Base-by-base conservation (phyloP, 1,284 basidiomycete species). In the Ustilago loliicola region DNA sequence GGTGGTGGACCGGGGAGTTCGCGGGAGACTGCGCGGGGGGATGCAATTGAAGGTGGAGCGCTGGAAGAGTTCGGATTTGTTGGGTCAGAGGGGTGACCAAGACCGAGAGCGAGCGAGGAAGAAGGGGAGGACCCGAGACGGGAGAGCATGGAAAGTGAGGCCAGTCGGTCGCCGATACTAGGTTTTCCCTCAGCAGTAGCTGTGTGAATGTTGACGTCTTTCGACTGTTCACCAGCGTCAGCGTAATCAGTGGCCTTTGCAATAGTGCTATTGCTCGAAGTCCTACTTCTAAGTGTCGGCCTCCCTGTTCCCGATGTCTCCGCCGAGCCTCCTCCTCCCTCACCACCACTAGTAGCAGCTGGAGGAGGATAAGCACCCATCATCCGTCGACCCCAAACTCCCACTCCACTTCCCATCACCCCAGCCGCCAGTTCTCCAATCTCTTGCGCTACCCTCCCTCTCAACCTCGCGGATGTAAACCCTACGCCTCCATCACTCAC, bases 341-440 rank as follows among this genome's bases (percentile, higher is more conserved):
- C 42, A 23, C 42, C 42, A 45, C n/a, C n/a, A 19, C 21, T 21
- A 21, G 3, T 9, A 45, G 42, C 8, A 21, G 42, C n/a, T 9
- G 42, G 42, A n/a, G 42, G 42, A 21, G 42, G 42, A 45, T 45
- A 45, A 23, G 68, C 61, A 45, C 72, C 76, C 67, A 79, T 71
- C 57, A 79, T 72, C 15, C 72, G 55, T 10, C 76, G 72, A 65
- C 25, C 74, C 77, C 40, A 61, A 58, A 87, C 95, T 91, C 13
- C 90, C 93, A 0, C 93, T 91, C 83, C 95, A 45, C 42, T 45
- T 21, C 42, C 94, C 58, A 95, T 92, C 42, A 95, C 94, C 23
- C 93, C 94, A 0, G 88, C 88, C 0, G 93, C 90, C 36, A 95
- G 89, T 15, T 92, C 92, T 70, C 94, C 93, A 2, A 95, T 93